phyloP scores from a whole-genome alignment of 129 eudicot species.

The Lactuca saligna region DNA sequence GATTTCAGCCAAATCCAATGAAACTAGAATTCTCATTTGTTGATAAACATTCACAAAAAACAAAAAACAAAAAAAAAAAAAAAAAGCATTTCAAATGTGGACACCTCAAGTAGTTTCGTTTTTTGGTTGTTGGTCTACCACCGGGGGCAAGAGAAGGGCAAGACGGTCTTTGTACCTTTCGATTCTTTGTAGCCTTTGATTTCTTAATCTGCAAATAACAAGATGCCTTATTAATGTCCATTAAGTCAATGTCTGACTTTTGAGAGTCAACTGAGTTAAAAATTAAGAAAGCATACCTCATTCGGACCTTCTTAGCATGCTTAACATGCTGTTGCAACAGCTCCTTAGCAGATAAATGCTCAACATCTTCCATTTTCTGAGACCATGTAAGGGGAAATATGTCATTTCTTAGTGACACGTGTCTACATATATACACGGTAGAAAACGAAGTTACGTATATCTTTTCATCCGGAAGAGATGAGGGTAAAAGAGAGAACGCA shows the following conservation, averaged over 20 bases:
- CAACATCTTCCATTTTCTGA: conserved; percentile 51
- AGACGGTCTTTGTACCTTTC: conserved; percentile 89
- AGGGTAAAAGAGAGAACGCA: too few relatives aligned
- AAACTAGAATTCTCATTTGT: not conserved
- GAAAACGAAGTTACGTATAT: too few relatives aligned
- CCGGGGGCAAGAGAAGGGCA: conserved; percentile 78
- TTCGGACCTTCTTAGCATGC: conserved; percentile 85
- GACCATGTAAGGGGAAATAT: conserved; percentile 24
- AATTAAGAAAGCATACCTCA: conserved; percentile 48
- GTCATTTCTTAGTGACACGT: conserved; percentile 3
- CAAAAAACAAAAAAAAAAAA: too few relatives aligned
- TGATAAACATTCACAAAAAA: too few relatives aligned
- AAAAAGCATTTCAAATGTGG: not conserved
- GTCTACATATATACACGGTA: not conserved
- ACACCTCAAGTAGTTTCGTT: conserved; percentile 34
- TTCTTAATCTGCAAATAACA: conserved; percentile 57
- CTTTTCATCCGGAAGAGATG: too few relatives aligned
- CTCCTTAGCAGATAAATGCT: conserved; percentile 56
- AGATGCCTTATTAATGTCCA: not conserved
- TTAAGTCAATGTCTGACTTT: not conserved
- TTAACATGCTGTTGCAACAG: conserved; percentile 70
- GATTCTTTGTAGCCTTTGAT: conserved; percentile 66
- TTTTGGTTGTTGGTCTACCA: conserved; percentile 60
- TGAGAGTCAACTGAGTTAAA: conserved; percentile 1
- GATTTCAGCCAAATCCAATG: not conserved